Base-by-base conservation (phyloP, 129 eudicot species). In the Chrysanthemum seticuspe region DNA sequence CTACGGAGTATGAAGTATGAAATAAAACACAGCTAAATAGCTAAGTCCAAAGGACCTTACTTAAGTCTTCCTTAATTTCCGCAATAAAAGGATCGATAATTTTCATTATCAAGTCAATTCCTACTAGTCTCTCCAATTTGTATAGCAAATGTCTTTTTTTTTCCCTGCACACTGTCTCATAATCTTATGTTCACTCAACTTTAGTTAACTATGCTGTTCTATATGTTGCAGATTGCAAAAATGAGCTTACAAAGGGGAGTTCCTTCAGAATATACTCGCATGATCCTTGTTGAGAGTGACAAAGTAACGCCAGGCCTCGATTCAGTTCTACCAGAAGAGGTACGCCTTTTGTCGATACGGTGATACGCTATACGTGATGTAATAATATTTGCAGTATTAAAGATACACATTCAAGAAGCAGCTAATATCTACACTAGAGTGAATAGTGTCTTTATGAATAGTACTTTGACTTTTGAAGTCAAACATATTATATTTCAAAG, bases 211-310 rank as follows among this genome's bases (percentile, higher is more conserved):
- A 40, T 40, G 47, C 47, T 40, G 47, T 40, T 55, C 11, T 15
- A 19, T 50, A 70, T 59, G 54, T 74, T 60, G 8, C 31, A 93
- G 98, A 87, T 85, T 71, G 82, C 83, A 36, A 87, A 88, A 68
- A 63, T 86, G 82, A 95, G 99, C 86, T 55, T 88, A 61, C 90
- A 81, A 70, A 80, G 85, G 55, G 89, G 90, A 8, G 67, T 91
- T 74, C 88, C 91, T 63, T 95, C 88, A 5, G 99, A 95, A 72
- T 91, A 90, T 65, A 81, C 88, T 40, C 77, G 84, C 56, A 79
- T 91, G 83, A 79, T 85, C 72, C 74, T 86, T 19, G 73, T 86
- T 59, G 87, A 87, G 68, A 82, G 82, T 9, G 85, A 74, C 50
- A 81, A 78, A 73, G 69, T 70, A 55, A 84, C 78, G 82, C 83